A percentile compares a stretch with the other conserved stretches of the same genome.
These are phyloP conservation scores for Dipteronia sinensis DNA, from an alignment of 345 rosid genomes.

Conservation along the genomic window DNA sequence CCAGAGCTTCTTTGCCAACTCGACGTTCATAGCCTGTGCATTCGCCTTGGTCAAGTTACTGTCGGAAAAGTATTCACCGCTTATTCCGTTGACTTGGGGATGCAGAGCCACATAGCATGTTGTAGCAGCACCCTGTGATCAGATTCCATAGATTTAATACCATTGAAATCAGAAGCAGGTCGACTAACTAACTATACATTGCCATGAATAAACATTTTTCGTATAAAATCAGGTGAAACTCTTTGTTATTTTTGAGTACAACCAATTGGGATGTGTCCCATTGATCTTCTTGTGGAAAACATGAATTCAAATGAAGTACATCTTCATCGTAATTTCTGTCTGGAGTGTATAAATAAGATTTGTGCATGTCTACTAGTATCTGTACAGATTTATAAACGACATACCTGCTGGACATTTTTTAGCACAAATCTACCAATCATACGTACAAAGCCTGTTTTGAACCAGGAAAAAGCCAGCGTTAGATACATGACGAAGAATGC, in stretches of 20 bases:
- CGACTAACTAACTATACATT: neutral
- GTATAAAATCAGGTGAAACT: neutral
- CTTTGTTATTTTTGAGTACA: neutral
- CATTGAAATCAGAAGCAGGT: neutral
- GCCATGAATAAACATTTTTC: neutral
- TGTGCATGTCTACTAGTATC: neutral
- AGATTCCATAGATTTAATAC: neutral
- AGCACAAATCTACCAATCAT: slow-evolving; percentile 38
- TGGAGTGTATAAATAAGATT: neutral
- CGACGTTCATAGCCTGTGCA: slow-evolving; percentile 10
- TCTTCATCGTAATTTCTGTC: neutral
- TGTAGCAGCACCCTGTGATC: slow-evolving; percentile 72
- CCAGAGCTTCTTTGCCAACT: neutral
- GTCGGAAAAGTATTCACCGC: slow-evolving; percentile 60
- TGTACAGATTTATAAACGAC: neutral
- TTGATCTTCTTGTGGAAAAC: neutral
- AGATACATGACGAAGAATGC: neutral
- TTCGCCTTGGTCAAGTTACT: slow-evolving; percentile 47
- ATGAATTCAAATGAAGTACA: neutral
- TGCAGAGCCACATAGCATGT: slow-evolving; percentile 78
- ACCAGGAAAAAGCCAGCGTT: neutral
- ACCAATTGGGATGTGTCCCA: too few species aligned
- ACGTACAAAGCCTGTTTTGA: slow-evolving; percentile 43
- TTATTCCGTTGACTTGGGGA: slow-evolving; percentile 65
- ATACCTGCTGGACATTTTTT: slow-evolving; percentile 71